phyloP scores from a whole-genome alignment of 257 asterid genomes.

The Rehmannia glutinosa region DNA sequence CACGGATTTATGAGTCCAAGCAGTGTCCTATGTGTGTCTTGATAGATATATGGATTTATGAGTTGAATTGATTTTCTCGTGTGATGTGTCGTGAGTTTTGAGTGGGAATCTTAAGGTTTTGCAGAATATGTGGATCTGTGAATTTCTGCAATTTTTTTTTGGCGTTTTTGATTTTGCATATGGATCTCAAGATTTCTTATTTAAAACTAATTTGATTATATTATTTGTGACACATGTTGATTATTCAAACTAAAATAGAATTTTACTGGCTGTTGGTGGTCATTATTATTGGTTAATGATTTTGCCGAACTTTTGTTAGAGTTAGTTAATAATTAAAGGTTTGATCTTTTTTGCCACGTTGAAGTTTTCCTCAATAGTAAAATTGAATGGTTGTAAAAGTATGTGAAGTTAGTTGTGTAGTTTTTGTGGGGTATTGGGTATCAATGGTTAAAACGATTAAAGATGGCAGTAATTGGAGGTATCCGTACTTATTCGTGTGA shows the following conservation, averaged over 20 bases:
- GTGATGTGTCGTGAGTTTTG: neutral
- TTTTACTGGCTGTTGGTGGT: neutral
- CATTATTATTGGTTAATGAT: neutral
- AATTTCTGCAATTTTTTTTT: neutral
- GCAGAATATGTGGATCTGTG: slow-evolving; percentile 18
- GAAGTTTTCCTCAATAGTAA: neutral
- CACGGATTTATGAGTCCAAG: neutral
- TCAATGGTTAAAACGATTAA: neutral
- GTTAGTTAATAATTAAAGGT: slow-evolving; percentile 5
- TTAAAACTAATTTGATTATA: neutral
- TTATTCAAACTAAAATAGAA: neutral
- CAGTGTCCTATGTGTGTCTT: neutral
- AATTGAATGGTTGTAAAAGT: neutral
- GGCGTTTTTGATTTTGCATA: neutral
- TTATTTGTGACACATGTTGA: neutral
- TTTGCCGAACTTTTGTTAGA: neutral
- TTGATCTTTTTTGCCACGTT: slow-evolving; percentile 10
- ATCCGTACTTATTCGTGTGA: neutral
- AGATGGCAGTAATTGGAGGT: neutral
- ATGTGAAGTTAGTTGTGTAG: neutral
- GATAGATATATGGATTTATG: neutral
- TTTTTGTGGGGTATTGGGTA: neutral
- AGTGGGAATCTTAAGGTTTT: slow-evolving; percentile 1
- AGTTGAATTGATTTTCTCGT: slow-evolving; percentile 8
- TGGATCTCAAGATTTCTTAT: slow-evolving; percentile 8